Evolutionary conservation across 2,329 filamentous ascomycete species (phyloP), one percentile per base, ranked within the genome.

Genomic region (Fusarium sp.): DNA sequence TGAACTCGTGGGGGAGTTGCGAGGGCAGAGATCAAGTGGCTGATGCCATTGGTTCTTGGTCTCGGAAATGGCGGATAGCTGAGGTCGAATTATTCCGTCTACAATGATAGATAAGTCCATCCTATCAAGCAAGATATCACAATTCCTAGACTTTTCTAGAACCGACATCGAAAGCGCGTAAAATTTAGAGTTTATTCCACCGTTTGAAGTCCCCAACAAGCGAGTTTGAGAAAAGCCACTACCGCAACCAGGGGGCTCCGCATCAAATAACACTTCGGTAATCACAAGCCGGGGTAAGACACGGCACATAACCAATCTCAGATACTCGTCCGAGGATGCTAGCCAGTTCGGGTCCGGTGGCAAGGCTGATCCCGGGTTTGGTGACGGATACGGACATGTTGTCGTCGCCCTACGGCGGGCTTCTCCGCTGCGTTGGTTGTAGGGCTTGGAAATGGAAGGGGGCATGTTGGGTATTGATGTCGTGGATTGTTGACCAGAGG

Each of bases 141-240:
- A 38, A 27, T 38, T 18, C 10, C 22, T 29, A 7, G 5, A n/a
- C 24, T 60, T 31, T 60, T 60, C 37, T 60, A 40, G 34, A 31
- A 42, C 37, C 24, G 18, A 37, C 11, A 5, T n/a, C 34, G 18
- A 40, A 27, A 31, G 29, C 9, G 13, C 14, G 24, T 24, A 54
- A 71, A 71, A 71, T 29, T 60, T 74, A 71, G 47, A 74, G 67
- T 73, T 73, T 34, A 34, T 61, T 54, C 45, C 31, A 54, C 50
- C 71, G 71, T 52, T 61, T 67, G 70, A 71, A 47, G 40, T 34
- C 37, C 24, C 22, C 10, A 31, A 20, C 29, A 50, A 74, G 71
- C 71, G 71, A 71, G 71, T 74, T 73, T 73, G 56, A 68, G 54
- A 73, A 58, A 45, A 29, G 34, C 10, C 27, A 18, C n/a, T 35